Evolutionary conservation across 805 yeast species (phyloP), one percentile per base, ranked within the genome.

Genomic region (Spencermartinsiella europaea): DNA sequence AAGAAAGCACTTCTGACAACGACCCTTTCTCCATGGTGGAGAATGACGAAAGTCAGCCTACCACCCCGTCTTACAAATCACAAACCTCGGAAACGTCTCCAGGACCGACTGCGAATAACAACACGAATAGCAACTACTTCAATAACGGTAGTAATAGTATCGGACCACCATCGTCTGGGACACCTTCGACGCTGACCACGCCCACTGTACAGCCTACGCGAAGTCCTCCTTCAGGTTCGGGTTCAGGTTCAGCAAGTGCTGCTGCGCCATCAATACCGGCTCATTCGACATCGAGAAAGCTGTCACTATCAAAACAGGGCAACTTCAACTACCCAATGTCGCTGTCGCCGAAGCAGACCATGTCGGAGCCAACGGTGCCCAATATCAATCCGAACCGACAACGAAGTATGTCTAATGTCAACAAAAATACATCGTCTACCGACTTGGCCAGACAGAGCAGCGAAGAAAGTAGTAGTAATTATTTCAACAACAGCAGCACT

Each of bases 261-360:
- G 12, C 7, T 25, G 10, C 42, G 10, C 42, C 42, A 27, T 22
- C 42, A n/a, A 38, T 38, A 5, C 42, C 42, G 4, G 42, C 42
- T 5, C 42, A 38, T 38, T 22, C 42, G 8, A 16, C 42, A 38
- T 22, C 31, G 8, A 31, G 42, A 10, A 38, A 38, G 22, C 17
- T 38, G 10, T 38, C 42, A 19, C 20, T 38, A 8, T 25, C 31
- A 25, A 25, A 25, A 12, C 31, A 25, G 12, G 31, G 31, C 7
- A 25, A 25, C 12, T 25, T 25, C 31, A 25, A 25, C 31, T 25
- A 25, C 31, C 31, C 31, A 12, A 7, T 25, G 31, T 7, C 7
- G 7, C 12, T 25, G 31, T 25, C 31, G 31, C 31, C 31, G 12
- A 25, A 25, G 12, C 31, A 25, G 12, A 7, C 31, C 7, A 12